Evolutionary conservation across 116 monocot species (phyloP), one percentile per base, ranked within the genome.

Genomic region (Iris pallida): DNA sequence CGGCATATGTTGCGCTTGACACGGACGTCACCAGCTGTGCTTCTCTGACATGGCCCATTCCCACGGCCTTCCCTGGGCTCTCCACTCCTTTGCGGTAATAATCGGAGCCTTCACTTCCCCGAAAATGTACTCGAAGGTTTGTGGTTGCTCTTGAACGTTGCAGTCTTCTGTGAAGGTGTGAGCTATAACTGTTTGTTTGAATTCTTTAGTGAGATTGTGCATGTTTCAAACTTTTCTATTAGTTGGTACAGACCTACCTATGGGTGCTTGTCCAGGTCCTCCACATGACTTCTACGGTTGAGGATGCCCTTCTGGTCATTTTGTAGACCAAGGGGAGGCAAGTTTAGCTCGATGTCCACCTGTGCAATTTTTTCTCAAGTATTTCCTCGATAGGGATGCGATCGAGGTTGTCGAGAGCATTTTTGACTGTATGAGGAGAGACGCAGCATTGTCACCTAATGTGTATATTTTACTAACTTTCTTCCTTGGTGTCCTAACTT

Each of bases 341-440:
- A 17, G 8, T 57, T 0, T 0, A 20, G 19, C 5, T 85, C 53
- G 64, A 57, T 55, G 54, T 73, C 13, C 74, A 30, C 0, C 61
- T 77, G 52, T 85, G 83, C 80, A 89, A 89, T 71, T 80, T 83
- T 44, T 69, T 89, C 80, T 89, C 30, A 83, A 85, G 30, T 42
- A 57, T 46, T 77, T 82, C 42, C 78, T 80, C 30, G 66, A 85
- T 8, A 63, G 45, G 53, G 74, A 75, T 67, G 52, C 71, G 47
- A n/a, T 78, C 15, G 53, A 20, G 16, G 44, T 62, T 46, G 82
- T 59, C 5, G 64, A 53, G 16, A 62, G 57, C 65, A 66, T 89
- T 59, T 89, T 89, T 73, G n/a, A 67, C 59, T 72, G 75, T 8
- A 75, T 89, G 81, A 81, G 61, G 80, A 89, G 67, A 71, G 76